Base-by-base conservation (phyloP, 352 stramenopile species). In the Phytophthora megakarya region DNA sequence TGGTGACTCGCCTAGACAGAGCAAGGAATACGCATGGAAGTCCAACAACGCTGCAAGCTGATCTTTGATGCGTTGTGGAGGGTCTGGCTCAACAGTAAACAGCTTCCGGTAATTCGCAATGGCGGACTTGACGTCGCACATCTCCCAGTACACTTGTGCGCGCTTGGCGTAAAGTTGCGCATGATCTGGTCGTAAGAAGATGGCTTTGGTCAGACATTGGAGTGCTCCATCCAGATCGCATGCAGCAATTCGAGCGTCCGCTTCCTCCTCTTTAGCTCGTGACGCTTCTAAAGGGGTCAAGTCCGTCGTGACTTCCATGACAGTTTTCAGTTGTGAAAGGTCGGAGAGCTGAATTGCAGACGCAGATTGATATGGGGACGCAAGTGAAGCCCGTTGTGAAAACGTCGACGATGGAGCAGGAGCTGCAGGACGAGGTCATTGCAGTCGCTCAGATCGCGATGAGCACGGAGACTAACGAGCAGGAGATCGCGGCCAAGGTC, bases 401-500 rank as follows among this genome's bases (percentile, higher is more conserved):
- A 72, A 95, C 81, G 18, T 93, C 86, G 37, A 93, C 84, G 60
- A 95, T 93, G 86, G 86, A 93, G 21, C 83, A 87, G 37, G 86
- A 95, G 43, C 71, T 95, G 23, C 84, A 92, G 49, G 86, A 95
- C 58, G 86, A 95, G 55, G 86, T 90, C 25, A 92, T 95, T 32
- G 70, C 75, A 47, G 84, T 92, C 22, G 84, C 78, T 37, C 86
- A 95, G 70, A 67, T 84, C 42, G 86, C 84, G 23, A 92, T 95
- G 69, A 81, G 90, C 61, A 86, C 81, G 8, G 84, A 93, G 68
- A 78, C 75, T 33, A 84, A 90, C 65, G 86, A 95, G 66, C 84
- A 97, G 61, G 83, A 96, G 43, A 96, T 98, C 52, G 92, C 93
- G 28, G 89, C 90, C 46, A 90, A 92, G 56, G 85, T 98, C 42